phyloP scores from a whole-genome alignment of 2,329 filamentous ascomycete genomes.

The Pseudogymnoascus sp. region DNA sequence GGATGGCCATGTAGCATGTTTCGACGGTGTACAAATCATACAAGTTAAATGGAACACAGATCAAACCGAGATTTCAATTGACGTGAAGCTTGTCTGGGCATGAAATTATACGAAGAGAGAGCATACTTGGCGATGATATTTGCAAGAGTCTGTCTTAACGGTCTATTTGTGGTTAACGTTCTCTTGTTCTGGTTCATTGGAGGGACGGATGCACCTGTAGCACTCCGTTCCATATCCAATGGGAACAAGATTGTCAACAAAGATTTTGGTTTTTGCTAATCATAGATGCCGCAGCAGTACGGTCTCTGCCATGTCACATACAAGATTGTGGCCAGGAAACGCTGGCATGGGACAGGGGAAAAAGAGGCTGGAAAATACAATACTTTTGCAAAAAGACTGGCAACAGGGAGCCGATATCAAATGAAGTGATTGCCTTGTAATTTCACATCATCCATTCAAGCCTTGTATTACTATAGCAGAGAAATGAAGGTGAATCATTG shows the following conservation, averaged over 20 bases:
- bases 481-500: neutral
- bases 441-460: neutral
- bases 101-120: neutral
- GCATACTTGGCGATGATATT: neutral
- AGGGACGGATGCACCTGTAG: neutral
- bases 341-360: neutral
- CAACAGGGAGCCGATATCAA: neutral
- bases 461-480: neutral
- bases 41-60: slow-evolving; percentile 11
- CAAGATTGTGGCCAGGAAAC: neutral
- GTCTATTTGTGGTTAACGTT: neutral
- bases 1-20: neutral
- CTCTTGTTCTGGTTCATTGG: neutral
- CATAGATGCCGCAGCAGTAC: neutral
- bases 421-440: neutral
- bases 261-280: neutral
- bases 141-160: neutral
- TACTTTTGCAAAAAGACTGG: neutral
- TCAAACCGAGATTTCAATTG: neutral
- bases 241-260: neutral
- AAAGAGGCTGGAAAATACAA: neutral
- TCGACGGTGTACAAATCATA: slow-evolving; percentile 10
- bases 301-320: neutral
- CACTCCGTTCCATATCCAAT: neutral
- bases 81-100: neutral